A percentile compares a stretch with the other conserved stretches of the same genome.
Conservation (phyloP, 1,139 yeast genomes). For the Taphrina wiesneri region DNA sequence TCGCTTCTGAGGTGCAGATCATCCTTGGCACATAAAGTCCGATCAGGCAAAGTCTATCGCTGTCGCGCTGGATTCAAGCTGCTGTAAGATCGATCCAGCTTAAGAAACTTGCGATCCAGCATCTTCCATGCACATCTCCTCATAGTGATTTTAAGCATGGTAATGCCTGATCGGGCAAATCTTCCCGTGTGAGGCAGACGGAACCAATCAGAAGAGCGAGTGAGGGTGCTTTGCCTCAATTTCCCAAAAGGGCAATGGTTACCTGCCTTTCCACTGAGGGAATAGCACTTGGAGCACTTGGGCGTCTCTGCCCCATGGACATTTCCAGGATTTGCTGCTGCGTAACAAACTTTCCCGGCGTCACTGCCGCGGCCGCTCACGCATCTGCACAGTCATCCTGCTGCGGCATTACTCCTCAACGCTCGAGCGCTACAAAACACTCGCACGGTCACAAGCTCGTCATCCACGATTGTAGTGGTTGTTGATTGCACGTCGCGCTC, state of each 20-base stretch:
- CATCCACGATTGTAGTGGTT: no score
- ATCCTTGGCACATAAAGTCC: no score
- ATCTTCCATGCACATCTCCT: no score
- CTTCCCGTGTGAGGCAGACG: neutral
- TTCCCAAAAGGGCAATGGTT: neutral
- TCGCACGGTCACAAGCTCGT: neutral
- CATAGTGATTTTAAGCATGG: neutral
- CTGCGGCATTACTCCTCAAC: neutral
- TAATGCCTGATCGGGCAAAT: neutral
- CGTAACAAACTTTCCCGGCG: neutral
- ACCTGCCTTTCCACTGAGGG: neutral
- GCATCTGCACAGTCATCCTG: neutral
- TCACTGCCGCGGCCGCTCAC: neutral
- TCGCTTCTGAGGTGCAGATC: no score
- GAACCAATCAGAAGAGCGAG: neutral
- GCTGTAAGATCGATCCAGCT: no score
- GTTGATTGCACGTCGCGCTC: neutral
- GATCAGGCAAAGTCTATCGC: no score
- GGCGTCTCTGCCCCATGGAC: neutral
- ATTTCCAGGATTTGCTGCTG: no score
- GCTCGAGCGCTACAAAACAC: neutral
- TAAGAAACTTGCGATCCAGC: no score
- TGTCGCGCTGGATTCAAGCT: no score
- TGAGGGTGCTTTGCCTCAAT: neutral
- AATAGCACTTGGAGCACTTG: neutral